phyloP scores from a whole-genome alignment of 2,329 filamentous ascomycete genomes.

The Fusarium tuaranense region DNA sequence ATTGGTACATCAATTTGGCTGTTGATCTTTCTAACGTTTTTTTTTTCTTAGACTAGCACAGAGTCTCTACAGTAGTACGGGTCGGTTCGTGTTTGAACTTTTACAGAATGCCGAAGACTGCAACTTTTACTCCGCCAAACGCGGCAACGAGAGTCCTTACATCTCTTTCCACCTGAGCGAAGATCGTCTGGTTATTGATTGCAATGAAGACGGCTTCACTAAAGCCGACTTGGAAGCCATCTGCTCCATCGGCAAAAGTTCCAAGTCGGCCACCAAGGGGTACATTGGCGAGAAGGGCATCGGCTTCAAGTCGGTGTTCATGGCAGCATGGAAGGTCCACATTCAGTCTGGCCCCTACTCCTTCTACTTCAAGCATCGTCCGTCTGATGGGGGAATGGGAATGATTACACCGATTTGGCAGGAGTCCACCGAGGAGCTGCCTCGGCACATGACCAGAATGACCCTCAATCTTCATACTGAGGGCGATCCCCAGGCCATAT shows the following conservation, averaged over 20 bases:
- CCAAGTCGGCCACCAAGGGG: constrained; percentile 18
- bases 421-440: background rate
- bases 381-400: constrained; percentile 11
- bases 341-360: constrained; percentile 35
- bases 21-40: background rate
- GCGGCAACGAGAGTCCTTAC: background rate
- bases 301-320: constrained; percentile 35
- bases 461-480: constrained; percentile 24
- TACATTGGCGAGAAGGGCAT: constrained; percentile 33
- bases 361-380: constrained; percentile 27
- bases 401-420: constrained; percentile 34
- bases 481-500: constrained; percentile 14
- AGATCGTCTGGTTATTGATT: constrained; percentile 11
- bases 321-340: constrained; percentile 20
- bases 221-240: background rate
- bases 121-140: background rate
- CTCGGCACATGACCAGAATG: constrained; percentile 20
- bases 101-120: constrained; percentile 23
- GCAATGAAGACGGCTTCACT: constrained; percentile 22
- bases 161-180: background rate
- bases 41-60: background rate
- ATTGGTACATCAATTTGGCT: background rate
- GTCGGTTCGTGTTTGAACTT: constrained; percentile 14
- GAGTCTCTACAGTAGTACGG: constrained; percentile 7
- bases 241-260: background rate